phyloP scores from a whole-genome alignment of 2,329 filamentous ascomycete genomes.

The Talaromyces funiculosus region DNA sequence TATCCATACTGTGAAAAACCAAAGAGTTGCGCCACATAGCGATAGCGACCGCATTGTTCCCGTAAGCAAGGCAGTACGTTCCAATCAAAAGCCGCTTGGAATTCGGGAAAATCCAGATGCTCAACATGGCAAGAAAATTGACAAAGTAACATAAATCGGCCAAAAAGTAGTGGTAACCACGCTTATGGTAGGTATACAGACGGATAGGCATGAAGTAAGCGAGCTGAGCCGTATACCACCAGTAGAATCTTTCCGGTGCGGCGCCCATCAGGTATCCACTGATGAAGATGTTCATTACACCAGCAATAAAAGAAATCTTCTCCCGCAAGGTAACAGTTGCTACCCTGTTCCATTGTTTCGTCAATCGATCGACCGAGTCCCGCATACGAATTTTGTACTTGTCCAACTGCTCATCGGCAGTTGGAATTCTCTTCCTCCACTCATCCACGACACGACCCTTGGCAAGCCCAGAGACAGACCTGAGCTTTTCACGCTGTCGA shows the following conservation, averaged over 20 bases:
- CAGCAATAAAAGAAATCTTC: constrained; percentile 93
- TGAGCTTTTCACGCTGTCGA: constrained; percentile 73
- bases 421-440: constrained; percentile 78
- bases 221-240: constrained; percentile 86
- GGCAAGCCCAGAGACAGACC: constrained; percentile 69
- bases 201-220: constrained; percentile 96
- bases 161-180: constrained; percentile 94
- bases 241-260: constrained; percentile 76
- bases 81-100: constrained; percentile 91
- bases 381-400: constrained; percentile 86
- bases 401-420: constrained; percentile 86
- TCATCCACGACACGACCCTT: constrained; percentile 87
- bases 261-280: constrained; percentile 90
- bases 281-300: constrained; percentile 95
- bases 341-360: constrained; percentile 80
- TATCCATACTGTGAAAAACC: constrained; percentile 97
- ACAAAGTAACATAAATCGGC: constrained; percentile 98
- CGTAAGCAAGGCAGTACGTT: constrained; percentile 85
- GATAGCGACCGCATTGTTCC: constrained; percentile 96
- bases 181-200: constrained; percentile 82
- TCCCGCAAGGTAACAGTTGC: constrained; percentile 83
- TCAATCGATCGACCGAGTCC: constrained; percentile 78
- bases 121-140: constrained; percentile 76
- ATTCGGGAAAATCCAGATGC: constrained; percentile 82
- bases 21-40: constrained; percentile 99